Percentiles rank a stretch among this genome's conserved stretches.
Conservation (phyloP, 345 rosid genomes). For the Populus pruinosa region DNA sequence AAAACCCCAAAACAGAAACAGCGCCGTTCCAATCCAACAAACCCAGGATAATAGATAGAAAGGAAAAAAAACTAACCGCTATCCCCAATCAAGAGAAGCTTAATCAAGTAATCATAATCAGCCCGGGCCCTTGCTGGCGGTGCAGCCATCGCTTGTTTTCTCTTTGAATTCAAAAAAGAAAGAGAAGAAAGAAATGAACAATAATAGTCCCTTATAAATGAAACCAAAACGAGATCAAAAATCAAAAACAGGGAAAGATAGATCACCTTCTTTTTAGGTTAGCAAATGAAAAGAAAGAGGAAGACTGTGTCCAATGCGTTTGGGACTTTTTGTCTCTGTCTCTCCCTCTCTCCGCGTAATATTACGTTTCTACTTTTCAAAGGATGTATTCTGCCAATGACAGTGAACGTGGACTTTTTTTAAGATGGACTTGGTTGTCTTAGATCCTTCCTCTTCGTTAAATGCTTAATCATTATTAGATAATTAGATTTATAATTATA, state of each 20-base stretch:
- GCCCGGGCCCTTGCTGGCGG: constrained; percentile 36
- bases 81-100: constrained; percentile 34
- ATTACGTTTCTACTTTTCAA: neutral
- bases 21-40: too few species aligned
- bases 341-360: neutral
- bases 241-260: neutral
- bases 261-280: neutral
- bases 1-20: neutral
- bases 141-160: constrained; percentile 23
- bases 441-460: neutral
- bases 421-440: neutral
- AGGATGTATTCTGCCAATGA: neutral
- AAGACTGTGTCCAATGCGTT: neutral
- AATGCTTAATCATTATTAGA: neutral
- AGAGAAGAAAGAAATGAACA: neutral
- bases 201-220: neutral
- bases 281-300: neutral
- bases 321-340: neutral
- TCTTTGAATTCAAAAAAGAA: neutral
- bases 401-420: neutral
- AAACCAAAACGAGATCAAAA: neutral
- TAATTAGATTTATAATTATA: too few species aligned
- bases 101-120: constrained; percentile 32
- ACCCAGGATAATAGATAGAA: neutral
- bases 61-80: constrained; percentile 24